Evolutionary conservation across 108 stramenopile species (phyloP).

Genomic region (Aurantiochytrium sp.): DNA sequence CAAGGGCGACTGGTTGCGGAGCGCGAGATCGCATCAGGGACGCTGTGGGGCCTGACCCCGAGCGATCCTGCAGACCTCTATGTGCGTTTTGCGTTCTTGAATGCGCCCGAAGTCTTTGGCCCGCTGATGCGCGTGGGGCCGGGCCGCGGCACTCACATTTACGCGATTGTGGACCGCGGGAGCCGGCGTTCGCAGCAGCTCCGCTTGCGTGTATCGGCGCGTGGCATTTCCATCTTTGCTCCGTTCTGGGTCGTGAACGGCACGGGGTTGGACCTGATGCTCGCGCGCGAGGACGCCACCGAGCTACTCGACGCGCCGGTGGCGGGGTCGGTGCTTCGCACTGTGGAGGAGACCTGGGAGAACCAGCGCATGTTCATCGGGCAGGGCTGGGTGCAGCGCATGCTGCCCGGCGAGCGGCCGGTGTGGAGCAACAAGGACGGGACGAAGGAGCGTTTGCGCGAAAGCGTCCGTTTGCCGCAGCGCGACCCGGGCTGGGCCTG

Average conservation of each 20-base stretch:
- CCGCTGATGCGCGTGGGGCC: neutral
- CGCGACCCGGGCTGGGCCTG: neutral
- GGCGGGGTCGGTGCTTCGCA: neutral
- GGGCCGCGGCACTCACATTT: neutral
- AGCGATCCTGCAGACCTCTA: neutral
- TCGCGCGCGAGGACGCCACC: neutral
- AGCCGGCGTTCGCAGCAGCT: neutral
- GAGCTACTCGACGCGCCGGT: neutral
- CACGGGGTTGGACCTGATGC: neutral
- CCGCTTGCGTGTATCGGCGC: neutral
- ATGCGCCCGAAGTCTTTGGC: neutral
- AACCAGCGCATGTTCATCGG: neutral
- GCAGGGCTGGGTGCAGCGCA: neutral
- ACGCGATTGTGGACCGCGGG: neutral
- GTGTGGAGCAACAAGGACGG: neutral
- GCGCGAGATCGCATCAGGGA: neutral
- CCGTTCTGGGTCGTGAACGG: slow-evolving; percentile 9
- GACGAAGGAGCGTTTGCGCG: neutral
- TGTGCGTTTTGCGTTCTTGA: neutral
- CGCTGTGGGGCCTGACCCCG: neutral
- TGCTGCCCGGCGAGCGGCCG: neutral
- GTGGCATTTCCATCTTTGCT: neutral
- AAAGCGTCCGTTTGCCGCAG: neutral
- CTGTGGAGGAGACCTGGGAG: neutral
- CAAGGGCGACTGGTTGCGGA: neutral